Evolutionary conservation across 2,329 filamentous ascomycete genomes (phyloP).

Genomic region (Rutstroemia sp.): DNA sequence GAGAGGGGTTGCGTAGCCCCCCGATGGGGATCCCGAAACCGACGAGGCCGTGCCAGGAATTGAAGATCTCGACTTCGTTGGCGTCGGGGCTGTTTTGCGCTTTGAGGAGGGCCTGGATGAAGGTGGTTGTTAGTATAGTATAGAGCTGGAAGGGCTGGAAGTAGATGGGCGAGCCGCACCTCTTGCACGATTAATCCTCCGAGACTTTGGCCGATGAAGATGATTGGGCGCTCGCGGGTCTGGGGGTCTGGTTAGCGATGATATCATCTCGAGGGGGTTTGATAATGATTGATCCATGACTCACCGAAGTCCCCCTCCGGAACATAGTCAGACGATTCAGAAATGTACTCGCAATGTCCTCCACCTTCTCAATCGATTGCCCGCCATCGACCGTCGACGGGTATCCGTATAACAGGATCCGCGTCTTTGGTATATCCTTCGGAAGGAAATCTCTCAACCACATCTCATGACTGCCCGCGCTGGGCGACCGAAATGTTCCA

Average conservation of each 20-base stretch:
- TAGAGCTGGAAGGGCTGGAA: background rate
- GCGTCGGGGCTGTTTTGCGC: background rate
- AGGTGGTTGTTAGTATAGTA: too few relatives aligned
- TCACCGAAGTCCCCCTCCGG: background rate
- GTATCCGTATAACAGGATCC: slow-evolving; percentile 4
- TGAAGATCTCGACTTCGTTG: background rate
- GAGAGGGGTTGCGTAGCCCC: background rate
- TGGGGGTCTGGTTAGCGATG: background rate
- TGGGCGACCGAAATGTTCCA: slow-evolving; percentile 3
- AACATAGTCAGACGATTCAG: background rate
- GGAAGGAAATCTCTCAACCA: slow-evolving; percentile 9
- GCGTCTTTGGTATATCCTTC: background rate
- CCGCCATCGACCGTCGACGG: background rate
- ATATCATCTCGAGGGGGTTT: too few relatives aligned
- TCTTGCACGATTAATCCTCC: slow-evolving; percentile 5
- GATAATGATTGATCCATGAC: background rate
- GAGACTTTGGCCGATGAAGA: slow-evolving; percentile 8
- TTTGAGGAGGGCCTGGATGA: background rate
- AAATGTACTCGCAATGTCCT: background rate
- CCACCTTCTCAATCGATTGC: background rate
- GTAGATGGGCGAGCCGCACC: background rate
- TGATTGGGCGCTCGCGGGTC: slow-evolving; percentile 3
- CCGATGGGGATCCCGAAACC: slow-evolving; percentile 7
- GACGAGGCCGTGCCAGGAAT: slow-evolving; percentile 4
- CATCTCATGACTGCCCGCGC: slow-evolving; percentile 2